phyloP scores from a whole-genome alignment of 139 green algal genomes.

The Picochlorum sp. region DNA sequence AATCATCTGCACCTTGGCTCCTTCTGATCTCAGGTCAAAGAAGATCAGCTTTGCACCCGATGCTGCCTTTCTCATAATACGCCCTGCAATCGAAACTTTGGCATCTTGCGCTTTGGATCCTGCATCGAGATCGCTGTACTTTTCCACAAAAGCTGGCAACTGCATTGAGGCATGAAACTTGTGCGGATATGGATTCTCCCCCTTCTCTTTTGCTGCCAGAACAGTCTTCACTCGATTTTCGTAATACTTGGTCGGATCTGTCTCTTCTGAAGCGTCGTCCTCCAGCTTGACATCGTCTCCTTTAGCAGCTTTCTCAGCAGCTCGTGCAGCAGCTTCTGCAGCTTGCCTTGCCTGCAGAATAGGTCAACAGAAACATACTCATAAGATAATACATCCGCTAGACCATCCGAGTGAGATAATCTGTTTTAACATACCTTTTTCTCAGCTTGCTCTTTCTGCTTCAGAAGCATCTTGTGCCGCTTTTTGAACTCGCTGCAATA shows the following conservation, averaged over 20 bases:
- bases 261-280: conserved; percentile 63
- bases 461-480: conserved; percentile 62
- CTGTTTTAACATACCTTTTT: conserved; percentile 55
- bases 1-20: conserved; percentile 92
- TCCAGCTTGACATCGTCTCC: conserved; percentile 35
- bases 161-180: conserved; percentile 84
- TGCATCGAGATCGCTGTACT: conserved; percentile 60
- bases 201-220: conserved; percentile 58
- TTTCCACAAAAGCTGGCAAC: conserved; percentile 72
- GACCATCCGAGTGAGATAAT: background rate
- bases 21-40: conserved; percentile 88
- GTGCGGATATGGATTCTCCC: conserved; percentile 95
- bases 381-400: background rate
- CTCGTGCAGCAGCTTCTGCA: conserved; percentile 39
- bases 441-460: conserved; percentile 69
- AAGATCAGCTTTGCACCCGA: conserved; percentile 92
- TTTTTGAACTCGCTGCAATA: conserved; percentile 85
- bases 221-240: conserved; percentile 74
- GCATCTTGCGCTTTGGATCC: conserved; percentile 48
- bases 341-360: conserved; percentile 59
- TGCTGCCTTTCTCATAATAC: conserved; percentile 77
- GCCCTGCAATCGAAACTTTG: conserved; percentile 51
- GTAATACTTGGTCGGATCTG: conserved; percentile 77
- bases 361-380: background rate
- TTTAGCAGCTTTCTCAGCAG: conserved; percentile 34